Evolutionary conservation across 1,284 basidiomycete genomes (phyloP), one percentile per base, ranked within the genome.

Genomic region (Rhizoctonia solani): DNA sequence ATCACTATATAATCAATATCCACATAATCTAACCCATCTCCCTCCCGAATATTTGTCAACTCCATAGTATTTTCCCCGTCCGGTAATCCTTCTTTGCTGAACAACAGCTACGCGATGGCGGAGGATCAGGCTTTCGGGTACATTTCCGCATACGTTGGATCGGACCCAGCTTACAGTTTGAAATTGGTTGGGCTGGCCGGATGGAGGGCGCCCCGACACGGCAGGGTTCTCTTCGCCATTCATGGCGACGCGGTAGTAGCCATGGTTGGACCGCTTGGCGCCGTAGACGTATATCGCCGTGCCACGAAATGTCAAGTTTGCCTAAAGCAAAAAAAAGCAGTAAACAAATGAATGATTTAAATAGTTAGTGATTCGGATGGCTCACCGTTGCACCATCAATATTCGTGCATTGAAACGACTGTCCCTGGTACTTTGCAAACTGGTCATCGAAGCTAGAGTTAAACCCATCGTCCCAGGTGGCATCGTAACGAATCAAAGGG

Each of bases 271-370:
- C 25, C 58, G 27, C 25, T 46, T 61, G 4, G 58, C 58, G 23
- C 58, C 58, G 27, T n/a, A 61, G 29, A 61, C 34, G 25, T 61
- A 61, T 3, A 61, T 14, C 19, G 58, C 29, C 13, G 47, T 61
- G 3, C 58, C 58, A 32, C 34, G 37, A 25, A 61, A 61, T 2
- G 44, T 39, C 29, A 46, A 37, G 13, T 30, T 25, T 6, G 58
- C 58, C 58, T 61, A 39, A n/a, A n/a, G n/a, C 32, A 3, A 27
- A 46, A 6, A 8, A 46, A 19, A 14, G 4, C 21, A 30, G 11
- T 29, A 44, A n/a, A 19, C 55, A 44, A 14, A 6, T 5, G 2
- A 41, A 4, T 23, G 13, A 2, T 37, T 29, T 14, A 29, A 34
- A 29, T 11, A 39, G 3, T 23, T 61, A 8, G 37, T 39, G 16